Conservation (phyloP, 2,329 filamentous ascomycete genomes). For the Huntiella moniliformis region DNA sequence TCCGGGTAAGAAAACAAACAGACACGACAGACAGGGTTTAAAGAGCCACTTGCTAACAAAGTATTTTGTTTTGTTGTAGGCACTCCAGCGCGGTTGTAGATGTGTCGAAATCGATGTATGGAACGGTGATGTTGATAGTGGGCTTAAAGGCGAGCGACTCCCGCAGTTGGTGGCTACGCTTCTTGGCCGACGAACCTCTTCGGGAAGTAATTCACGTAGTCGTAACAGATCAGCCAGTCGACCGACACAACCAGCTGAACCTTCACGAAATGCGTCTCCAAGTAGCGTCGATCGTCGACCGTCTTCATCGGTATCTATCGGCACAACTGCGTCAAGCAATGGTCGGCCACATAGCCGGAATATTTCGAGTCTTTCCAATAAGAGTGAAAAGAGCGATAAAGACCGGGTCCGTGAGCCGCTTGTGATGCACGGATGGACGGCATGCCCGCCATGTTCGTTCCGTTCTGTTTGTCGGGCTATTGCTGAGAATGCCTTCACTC, state of each 20-base stretch:
- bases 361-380: not conserved
- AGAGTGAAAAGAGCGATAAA: slow-evolving; percentile 7
- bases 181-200: slow-evolving; percentile 17
- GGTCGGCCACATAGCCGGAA: not conserved
- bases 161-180: slow-evolving; percentile 27
- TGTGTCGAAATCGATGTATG: slow-evolving; percentile 94
- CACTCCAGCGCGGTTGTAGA: slow-evolving; percentile 58
- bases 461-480: slow-evolving; percentile 71
- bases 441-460: slow-evolving; percentile 74
- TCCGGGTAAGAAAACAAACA: slow-evolving; percentile 33
- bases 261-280: no score
- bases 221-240: slow-evolving; percentile 13
- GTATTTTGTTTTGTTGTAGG: slow-evolving; percentile 23
- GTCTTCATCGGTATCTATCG: not conserved
- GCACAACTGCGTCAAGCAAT: not conserved
- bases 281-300: not conserved
- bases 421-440: slow-evolving; percentile 66
- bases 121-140: slow-evolving; percentile 45
- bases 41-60: not conserved
- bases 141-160: slow-evolving; percentile 27
- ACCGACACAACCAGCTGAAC: not conserved
- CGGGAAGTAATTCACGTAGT: slow-evolving; percentile 17
- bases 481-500: slow-evolving; percentile 56
- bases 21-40: not conserved
- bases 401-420: slow-evolving; percentile 39